Conservation (phyloP, 2,329 filamentous ascomycete species). For the Stachybotrys chartarum region DNA sequence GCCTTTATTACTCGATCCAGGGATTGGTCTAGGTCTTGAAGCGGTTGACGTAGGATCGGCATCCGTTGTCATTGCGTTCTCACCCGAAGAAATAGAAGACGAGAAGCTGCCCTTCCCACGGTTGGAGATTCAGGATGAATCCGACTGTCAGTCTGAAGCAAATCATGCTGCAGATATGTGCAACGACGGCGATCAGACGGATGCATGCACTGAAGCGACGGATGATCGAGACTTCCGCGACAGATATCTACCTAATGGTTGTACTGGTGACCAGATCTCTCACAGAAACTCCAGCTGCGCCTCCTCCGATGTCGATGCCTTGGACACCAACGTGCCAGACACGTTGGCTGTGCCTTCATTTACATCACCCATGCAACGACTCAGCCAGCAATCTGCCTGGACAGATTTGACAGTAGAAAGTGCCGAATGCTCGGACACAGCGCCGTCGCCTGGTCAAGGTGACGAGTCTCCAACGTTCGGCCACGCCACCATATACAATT, state of each 20-base stretch:
- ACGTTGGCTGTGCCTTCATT: conserved; percentile 40
- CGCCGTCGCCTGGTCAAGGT: conserved; percentile 18
- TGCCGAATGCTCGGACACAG: conserved; percentile 29
- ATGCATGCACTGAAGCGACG: conserved; percentile 27
- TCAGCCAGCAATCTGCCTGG: conserved; percentile 52
- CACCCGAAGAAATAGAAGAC: background rate
- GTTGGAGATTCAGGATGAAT: conserved; percentile 26
- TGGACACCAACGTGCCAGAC: conserved; percentile 30
- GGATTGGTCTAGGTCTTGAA: background rate
- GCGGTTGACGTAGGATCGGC: background rate
- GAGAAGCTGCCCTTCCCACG: conserved; percentile 24
- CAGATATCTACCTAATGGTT: conserved; percentile 18
- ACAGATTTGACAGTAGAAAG: conserved; percentile 53
- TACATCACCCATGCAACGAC: conserved; percentile 35
- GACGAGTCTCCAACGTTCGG: conserved; percentile 19
- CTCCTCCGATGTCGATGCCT: conserved; percentile 25
- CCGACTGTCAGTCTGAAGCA: conserved; percentile 29
- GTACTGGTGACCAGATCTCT: conserved; percentile 21
- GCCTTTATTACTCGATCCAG: background rate
- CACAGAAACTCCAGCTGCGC: conserved; percentile 32
- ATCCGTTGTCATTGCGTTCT: background rate
- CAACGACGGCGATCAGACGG: conserved; percentile 24
- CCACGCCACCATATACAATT: conserved; percentile 25
- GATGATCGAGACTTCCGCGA: conserved; percentile 21
- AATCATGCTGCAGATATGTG: conserved; percentile 16